Base-by-base conservation (phyloP, 2,329 filamentous ascomycete species). In the Aspergillus felis region DNA sequence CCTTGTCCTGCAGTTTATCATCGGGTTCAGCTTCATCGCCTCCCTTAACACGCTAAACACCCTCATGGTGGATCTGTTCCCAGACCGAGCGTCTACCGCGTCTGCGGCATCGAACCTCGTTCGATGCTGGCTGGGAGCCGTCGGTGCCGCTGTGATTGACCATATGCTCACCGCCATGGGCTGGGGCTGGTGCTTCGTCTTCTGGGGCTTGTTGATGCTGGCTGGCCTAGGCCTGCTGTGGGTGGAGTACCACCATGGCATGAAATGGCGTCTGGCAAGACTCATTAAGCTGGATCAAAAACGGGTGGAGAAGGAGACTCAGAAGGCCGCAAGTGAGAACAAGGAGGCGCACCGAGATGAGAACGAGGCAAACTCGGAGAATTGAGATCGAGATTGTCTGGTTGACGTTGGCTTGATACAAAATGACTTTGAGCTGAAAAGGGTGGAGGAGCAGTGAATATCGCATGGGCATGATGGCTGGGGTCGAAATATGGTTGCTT, bases 1-100 rank as follows among this genome's bases (percentile, higher is more conserved):
- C 1, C 57, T 74, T 2, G 57, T 73, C 3, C 57, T 74, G 24
- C 70, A 70, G 20, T 73, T 73, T 57, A 57, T 74, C 42, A 66
- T 68, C 24, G 69, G 70, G 0, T 66, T 70, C 57, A 63, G 59
- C 41, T 62, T 66, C 17, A 61, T 68, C 22, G 61, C 62, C 8
- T 56, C 61, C 7, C 61, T 61, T 35, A 69, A 64, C 35, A 60
- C 61, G 1, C 64, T 63, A 29, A 68, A 64, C 48, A 69, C 69
- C 2, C 62, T 74, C 9, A 59, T 73, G 3, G 62, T 73, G 5
- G 72, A 74, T 52, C 56, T 70, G 0, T 64, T 71, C 55, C 61
- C 68, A 7, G 56, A 63, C 12, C 50, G 57, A 9, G 57, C 69
- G 0, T 59, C 67, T 14, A 70, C 71, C 1, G 71, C 69, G 3